These are phyloP conservation scores for Yamagishiella unicocca DNA, from an alignment of 139 green algal genomes.

Conservation along the genomic window DNA sequence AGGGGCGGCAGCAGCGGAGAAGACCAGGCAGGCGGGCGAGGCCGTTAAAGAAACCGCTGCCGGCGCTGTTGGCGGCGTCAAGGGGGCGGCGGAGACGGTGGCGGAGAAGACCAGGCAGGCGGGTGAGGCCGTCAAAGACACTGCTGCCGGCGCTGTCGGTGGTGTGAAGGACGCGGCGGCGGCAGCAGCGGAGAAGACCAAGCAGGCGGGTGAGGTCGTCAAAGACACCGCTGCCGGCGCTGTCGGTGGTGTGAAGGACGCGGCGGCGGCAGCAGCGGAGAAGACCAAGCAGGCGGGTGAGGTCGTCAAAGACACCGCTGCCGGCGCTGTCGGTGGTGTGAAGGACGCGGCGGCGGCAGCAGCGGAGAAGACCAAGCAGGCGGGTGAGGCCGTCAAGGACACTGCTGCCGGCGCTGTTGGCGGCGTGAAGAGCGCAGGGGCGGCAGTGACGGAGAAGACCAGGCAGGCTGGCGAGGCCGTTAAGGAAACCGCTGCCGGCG, in stretches of 20 bases:
- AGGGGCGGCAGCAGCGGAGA: background rate
- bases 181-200: background rate
- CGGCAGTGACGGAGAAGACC: background rate
- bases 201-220: background rate
- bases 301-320: background rate
- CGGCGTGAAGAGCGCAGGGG: background rate
- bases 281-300: background rate
- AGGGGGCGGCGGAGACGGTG: background rate
- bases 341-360: background rate
- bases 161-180: slow-evolving; percentile 1
- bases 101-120: background rate
- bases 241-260: background rate
- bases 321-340: background rate
- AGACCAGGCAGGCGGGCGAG: background rate
- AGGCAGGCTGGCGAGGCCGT: background rate
- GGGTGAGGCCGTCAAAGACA: background rate
- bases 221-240: background rate
- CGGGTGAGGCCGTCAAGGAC: background rate
- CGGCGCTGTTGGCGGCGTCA: background rate
- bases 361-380: background rate
- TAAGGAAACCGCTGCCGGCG: no score
- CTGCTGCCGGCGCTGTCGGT: background rate
- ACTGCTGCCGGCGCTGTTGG: background rate
- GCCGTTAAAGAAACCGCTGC: background rate
- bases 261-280: background rate